Conservation (phyloP, 2,329 filamentous ascomycete species). For the Basipetospora sp. region DNA sequence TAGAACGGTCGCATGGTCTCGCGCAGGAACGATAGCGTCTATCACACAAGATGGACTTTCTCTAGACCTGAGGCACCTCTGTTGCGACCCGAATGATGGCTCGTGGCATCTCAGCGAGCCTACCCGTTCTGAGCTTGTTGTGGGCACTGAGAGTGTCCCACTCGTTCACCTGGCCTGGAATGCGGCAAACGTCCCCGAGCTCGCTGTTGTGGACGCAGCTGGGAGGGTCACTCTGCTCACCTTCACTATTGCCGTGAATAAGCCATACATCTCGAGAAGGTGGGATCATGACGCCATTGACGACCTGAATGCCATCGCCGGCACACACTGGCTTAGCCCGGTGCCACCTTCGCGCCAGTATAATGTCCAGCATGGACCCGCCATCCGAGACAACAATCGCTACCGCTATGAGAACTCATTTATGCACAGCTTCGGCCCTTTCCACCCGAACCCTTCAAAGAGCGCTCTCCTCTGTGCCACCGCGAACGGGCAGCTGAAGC, state of each 20-base stretch:
- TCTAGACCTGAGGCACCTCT: conserved; percentile 59
- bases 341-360: conserved; percentile 31
- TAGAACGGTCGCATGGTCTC: conserved; percentile 79
- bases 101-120: conserved; percentile 64
- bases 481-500: conserved; percentile 54
- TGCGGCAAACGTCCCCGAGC: conserved; percentile 53
- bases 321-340: conserved; percentile 70
- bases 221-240: conserved; percentile 65
- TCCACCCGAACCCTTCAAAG: conserved; percentile 55
- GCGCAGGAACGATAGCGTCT: conserved; percentile 68
- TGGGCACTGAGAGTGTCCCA: conserved; percentile 46
- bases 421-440: conserved; percentile 53
- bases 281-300: conserved; percentile 56
- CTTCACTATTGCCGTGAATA: conserved; percentile 59
- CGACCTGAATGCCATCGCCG: conserved; percentile 64
- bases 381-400: conserved; percentile 42
- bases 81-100: conserved; percentile 52
- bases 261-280: conserved; percentile 45
- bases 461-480: conserved; percentile 67
- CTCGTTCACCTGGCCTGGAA: conserved; percentile 77
- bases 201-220: conserved; percentile 67
- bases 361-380: conserved; percentile 42
- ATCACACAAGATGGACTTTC: conserved; percentile 57
- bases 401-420: conserved; percentile 59
- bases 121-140: conserved; percentile 46